phyloP scores from a whole-genome alignment of 2,329 filamentous ascomycete species.

The Sphaerulina vaccinii region DNA sequence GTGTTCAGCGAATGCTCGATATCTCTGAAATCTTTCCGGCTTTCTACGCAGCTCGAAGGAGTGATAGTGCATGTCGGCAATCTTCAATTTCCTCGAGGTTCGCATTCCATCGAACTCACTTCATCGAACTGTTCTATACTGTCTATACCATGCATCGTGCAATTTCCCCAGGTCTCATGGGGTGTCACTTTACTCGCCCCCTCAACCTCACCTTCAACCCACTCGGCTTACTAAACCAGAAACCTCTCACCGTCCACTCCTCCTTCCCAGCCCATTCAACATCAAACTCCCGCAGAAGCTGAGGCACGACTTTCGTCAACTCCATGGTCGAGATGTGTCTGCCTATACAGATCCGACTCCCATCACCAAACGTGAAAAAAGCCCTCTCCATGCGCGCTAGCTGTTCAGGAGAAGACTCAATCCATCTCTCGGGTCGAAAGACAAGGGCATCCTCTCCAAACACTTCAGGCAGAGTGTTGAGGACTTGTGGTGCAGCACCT shows the following conservation, averaged over 20 bases:
- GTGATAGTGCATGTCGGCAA: too few relatives aligned
- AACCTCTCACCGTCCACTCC: background rate
- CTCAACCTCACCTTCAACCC: constrained; percentile 2
- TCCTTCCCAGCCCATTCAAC: constrained; percentile 2
- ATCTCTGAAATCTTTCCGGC: too few relatives aligned
- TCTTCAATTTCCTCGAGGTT: too few relatives aligned
- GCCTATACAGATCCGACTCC: constrained; percentile 38
- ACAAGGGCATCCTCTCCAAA: constrained; percentile 10
- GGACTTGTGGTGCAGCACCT: constrained; percentile 1
- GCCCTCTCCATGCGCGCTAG: constrained; percentile 45
- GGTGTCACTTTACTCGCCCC: too few relatives aligned
- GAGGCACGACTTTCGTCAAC: constrained; percentile 33
- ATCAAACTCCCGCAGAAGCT: constrained; percentile 28
- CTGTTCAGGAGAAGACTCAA: constrained; percentile 36
- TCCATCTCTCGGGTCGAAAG: constrained; percentile 18
- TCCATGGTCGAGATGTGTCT: constrained; percentile 30
- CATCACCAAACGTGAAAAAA: constrained; percentile 35
- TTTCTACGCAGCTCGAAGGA: too few relatives aligned
- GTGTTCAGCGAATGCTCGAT: too few relatives aligned
- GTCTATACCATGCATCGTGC: too few relatives aligned
- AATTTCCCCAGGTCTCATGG: too few relatives aligned
- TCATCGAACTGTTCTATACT: too few relatives aligned
- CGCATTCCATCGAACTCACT: too few relatives aligned
- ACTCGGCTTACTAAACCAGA: constrained; percentile 1
- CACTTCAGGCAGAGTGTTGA: constrained; percentile 27